These are phyloP conservation scores for Hymenoscyphus salicellus DNA, from an alignment of 2,329 filamentous ascomycete genomes.

Conservation along the genomic window DNA sequence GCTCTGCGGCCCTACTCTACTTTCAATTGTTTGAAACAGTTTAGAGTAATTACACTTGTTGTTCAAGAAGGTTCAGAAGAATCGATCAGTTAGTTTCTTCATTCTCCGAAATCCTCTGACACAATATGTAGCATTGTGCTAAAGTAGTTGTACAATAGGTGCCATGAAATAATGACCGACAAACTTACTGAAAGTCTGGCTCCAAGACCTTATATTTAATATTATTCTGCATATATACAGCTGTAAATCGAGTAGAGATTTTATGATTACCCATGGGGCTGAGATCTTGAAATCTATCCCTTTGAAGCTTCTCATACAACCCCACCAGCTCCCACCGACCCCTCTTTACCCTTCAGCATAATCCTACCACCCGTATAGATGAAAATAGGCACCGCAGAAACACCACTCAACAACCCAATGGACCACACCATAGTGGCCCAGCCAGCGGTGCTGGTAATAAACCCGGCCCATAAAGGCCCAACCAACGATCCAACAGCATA, in stretches of 20 bases:
- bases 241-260: constrained; percentile 17
- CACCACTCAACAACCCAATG: constrained; percentile 47
- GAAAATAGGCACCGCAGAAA: constrained; percentile 49
- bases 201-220: constrained; percentile 65
- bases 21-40: too few relatives aligned
- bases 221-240: constrained; percentile 50
- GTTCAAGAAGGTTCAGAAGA: too few relatives aligned
- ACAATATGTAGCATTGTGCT: too few relatives aligned
- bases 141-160: too few relatives aligned
- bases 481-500: constrained; percentile 50
- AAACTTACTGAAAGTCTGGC: too few relatives aligned
- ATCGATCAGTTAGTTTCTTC: too few relatives aligned
- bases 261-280: too few relatives aligned
- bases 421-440: constrained; percentile 55
- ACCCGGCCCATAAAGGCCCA: constrained; percentile 54
- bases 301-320: constrained; percentile 8
- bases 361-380: constrained; percentile 50
- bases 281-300: too few relatives aligned
- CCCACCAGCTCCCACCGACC: not conserved
- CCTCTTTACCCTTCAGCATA: constrained; percentile 24
- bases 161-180: too few relatives aligned
- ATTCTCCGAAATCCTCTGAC: too few relatives aligned
- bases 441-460: constrained; percentile 45
- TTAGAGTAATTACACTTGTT: too few relatives aligned
- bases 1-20: too few relatives aligned